phyloP scores from a whole-genome alignment of 2,329 filamentous ascomycete species.

The Microascus cirrosus region DNA sequence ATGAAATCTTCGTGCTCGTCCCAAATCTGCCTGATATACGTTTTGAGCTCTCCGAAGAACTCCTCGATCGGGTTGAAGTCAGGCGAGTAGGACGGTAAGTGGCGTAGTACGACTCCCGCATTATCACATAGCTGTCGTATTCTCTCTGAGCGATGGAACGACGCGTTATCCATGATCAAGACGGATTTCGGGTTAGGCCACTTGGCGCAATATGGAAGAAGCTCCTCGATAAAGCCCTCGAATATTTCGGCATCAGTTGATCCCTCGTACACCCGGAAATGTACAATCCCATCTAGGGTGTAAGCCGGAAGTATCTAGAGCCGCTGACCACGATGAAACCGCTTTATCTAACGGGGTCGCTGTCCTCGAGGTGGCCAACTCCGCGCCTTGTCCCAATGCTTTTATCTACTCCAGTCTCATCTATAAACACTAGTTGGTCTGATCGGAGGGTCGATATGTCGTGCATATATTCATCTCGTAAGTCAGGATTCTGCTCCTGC shows the following conservation, averaged over 20 bases:
- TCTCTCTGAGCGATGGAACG: slow-evolving; percentile 15
- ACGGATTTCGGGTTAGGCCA: slow-evolving; percentile 21
- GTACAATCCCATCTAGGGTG: slow-evolving; percentile 13
- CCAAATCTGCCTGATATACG: slow-evolving; percentile 10
- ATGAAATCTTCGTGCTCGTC: slow-evolving; percentile 8
- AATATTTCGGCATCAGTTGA: slow-evolving; percentile 15
- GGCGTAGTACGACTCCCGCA: slow-evolving; percentile 8
- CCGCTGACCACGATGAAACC: slow-evolving; percentile 12
- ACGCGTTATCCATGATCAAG: no score
- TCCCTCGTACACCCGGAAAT: slow-evolving; percentile 11
- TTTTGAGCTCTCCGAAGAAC: slow-evolving; percentile 11
- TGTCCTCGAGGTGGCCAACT: slow-evolving; percentile 19
- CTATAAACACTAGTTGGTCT: slow-evolving; percentile 20
- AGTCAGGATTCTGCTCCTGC: slow-evolving; percentile 18
- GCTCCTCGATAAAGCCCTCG: slow-evolving; percentile 18
- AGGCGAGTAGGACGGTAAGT: slow-evolving; percentile 11
- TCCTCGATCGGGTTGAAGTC: slow-evolving; percentile 15
- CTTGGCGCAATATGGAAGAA: slow-evolving; percentile 17
- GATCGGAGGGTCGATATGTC: slow-evolving; percentile 18
- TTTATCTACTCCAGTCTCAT: slow-evolving; percentile 23
- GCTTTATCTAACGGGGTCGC: slow-evolving; percentile 12
- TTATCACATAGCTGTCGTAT: slow-evolving; percentile 14
- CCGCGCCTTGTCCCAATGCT: slow-evolving; percentile 17
- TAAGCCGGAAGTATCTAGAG: slow-evolving; percentile 17
- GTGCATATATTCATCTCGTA: slow-evolving; percentile 22